Evolutionary conservation across 768 basidiomycete genomes (phyloP), one percentile per base, ranked within the genome.

Genomic region (Amanita exitialis): DNA sequence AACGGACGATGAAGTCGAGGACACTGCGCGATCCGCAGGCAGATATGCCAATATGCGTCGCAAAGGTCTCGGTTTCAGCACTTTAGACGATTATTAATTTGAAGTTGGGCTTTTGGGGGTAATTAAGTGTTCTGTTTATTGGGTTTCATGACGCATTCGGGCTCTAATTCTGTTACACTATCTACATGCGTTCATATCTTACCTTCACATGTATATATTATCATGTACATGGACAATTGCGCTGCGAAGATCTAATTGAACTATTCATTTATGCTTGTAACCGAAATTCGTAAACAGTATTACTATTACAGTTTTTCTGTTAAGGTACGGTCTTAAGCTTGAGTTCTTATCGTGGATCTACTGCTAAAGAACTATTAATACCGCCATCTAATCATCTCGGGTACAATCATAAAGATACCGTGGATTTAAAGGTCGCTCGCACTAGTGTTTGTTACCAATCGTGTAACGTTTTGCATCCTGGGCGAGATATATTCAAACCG

Each of bases 1-100:
- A 36, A 82, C 84, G 35, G 87, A 90, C 57, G 88, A 92, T 50
- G 87, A 90, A 61, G 78, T 81, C 51, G 83, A 82, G 56, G 86
- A 88, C 54, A 75, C 73, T 37, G 71, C 65, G 50, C 74, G 61
- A 62, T 77, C 78, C 47, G 84, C 78, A 9, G 88, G 88, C 30
- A 73, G 88, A 44, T 87, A 88, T 66, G 80, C 88, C 21, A 71
- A 72, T 59, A 66, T 69, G 58, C 68, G 74, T 58, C 62, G 73
- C 64, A 77, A 75, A 66, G 75, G 71, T 32, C 61, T 72, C 42
- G 64, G 68, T 28, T 71, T 73, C 51, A 69, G 67, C 41, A 57
- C 66, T 46, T 58, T 72, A 54, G 72, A 71, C 54, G 49, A 51
- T 35, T 16, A 8, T n/a, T 51, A 41, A 51, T 30, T 23, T 23